phyloP scores from a whole-genome alignment of 2,329 filamentous ascomycete genomes.

The Drechmeria coniospora region DNA sequence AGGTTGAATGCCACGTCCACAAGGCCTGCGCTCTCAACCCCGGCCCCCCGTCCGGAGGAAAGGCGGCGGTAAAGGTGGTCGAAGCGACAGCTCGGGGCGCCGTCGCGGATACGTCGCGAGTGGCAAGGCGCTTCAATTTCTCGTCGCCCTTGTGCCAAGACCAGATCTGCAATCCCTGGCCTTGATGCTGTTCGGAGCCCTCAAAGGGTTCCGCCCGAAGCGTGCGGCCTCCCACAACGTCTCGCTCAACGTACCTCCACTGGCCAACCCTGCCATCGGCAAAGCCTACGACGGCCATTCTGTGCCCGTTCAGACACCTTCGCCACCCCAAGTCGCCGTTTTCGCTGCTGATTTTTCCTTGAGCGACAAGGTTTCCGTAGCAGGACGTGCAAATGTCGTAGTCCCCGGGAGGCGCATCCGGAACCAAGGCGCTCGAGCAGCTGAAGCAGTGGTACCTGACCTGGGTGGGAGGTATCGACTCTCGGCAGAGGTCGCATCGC shows the following conservation, averaged over 20 bases:
- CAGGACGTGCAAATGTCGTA: constrained; percentile 75
- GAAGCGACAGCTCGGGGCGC: constrained; percentile 18
- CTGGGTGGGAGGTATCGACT: constrained; percentile 52
- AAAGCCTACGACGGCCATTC: constrained; percentile 72
- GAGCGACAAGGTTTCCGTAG: constrained; percentile 52
- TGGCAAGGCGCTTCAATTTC: constrained; percentile 30
- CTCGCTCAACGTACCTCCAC: constrained; percentile 50
- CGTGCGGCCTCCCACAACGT: constrained; percentile 63
- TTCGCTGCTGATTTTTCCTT: constrained; percentile 51
- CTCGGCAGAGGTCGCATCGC: constrained; percentile 63
- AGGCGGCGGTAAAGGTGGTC: constrained; percentile 19
- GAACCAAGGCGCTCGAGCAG: constrained; percentile 41
- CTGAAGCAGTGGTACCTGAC: constrained; percentile 66
- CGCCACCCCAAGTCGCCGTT: constrained; percentile 75
- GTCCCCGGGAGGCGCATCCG: constrained; percentile 46
- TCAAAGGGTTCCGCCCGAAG: constrained; percentile 43
- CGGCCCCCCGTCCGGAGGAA: constrained; percentile 62
- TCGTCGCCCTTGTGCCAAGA: constrained; percentile 30
- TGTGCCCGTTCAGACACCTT: constrained; percentile 63
- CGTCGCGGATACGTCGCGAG: constrained; percentile 31
- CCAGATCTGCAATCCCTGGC: constrained; percentile 30
- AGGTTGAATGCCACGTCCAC: constrained; percentile 66
- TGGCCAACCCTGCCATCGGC: constrained; percentile 52
- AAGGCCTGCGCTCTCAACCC: constrained; percentile 48
- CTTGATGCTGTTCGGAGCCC: constrained; percentile 15